These are phyloP conservation scores for Marasmius sp. DNA, from an alignment of 1,284 basidiomycete species.

Conservation along the genomic window DNA sequence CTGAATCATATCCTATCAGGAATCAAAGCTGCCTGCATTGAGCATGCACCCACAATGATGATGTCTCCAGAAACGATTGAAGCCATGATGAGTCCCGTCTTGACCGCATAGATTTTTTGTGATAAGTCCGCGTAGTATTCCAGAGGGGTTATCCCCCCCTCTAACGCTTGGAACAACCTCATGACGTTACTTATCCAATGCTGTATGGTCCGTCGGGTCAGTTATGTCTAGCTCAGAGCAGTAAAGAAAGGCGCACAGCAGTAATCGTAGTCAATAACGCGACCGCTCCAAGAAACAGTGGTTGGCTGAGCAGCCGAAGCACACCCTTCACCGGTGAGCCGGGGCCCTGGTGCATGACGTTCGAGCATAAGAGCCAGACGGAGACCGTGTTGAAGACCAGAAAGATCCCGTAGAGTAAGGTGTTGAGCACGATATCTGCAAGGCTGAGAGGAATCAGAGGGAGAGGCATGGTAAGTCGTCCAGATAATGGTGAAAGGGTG, in stretches of 20 bases:
- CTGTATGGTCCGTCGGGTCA: background rate
- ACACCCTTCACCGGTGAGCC: background rate
- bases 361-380: background rate
- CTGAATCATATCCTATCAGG: background rate
- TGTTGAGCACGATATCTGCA: background rate
- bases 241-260: background rate
- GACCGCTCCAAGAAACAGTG: background rate
- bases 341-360: background rate
- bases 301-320: background rate
- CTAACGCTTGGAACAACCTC: conserved; percentile 9
- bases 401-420: background rate
- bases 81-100: conserved; percentile 6
- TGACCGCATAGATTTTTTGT: conserved; percentile 3
- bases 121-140: conserved; percentile 12
- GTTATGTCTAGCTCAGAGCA: background rate
- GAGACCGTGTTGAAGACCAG: background rate
- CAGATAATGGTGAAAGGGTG: no score
- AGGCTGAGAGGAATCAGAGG: background rate
- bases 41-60: conserved; percentile 5
- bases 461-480: background rate
- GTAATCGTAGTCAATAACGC: background rate
- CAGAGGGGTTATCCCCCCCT: background rate
- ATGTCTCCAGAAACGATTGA: conserved; percentile 6
- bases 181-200: background rate
- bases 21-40: background rate